Percentiles rank a stretch among this genome's conserved stretches.
These are phyloP conservation scores for Mycena kentingensis DNA, from an alignment of 768 basidiomycete genomes.

Conservation along the genomic window DNA sequence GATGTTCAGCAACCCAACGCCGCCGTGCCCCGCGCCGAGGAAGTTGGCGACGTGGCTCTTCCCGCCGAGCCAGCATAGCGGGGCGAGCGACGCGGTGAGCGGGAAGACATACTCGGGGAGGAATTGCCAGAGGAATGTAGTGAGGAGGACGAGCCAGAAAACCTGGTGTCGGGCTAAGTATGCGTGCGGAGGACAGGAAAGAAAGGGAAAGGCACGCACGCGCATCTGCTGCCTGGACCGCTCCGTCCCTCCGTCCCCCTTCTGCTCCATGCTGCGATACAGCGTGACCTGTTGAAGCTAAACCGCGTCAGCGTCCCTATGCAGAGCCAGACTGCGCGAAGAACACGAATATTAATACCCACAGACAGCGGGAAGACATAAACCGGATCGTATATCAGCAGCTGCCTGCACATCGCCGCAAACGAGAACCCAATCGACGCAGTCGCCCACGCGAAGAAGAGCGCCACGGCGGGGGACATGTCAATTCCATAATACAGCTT, in stretches of 20 bases:
- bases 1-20: slow-evolving; percentile 4
- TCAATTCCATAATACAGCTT: slow-evolving; percentile 3
- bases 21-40: slow-evolving; percentile 1
- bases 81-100: slow-evolving; percentile 4
- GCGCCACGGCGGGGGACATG: background rate
- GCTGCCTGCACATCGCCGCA: background rate
- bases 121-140: slow-evolving; percentile 6
- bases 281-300: slow-evolving; percentile 6
- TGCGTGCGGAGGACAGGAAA: no score
- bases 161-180: background rate
- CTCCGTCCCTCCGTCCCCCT: background rate
- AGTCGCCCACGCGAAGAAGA: background rate
- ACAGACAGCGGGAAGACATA: slow-evolving; percentile 3
- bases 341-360: background rate
- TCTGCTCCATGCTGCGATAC: slow-evolving; percentile 6
- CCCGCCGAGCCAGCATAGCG: slow-evolving; percentile 2
- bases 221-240: slow-evolving; percentile 2
- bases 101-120: slow-evolving; percentile 2
- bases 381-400: slow-evolving; percentile 4
- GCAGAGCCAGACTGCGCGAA: no score
- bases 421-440: slow-evolving; percentile 4
- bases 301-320: no score
- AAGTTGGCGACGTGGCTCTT: slow-evolving; percentile 1
- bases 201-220: background rate
- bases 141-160: background rate